Percentiles rank a stretch among this genome's conserved stretches.
These are phyloP conservation scores for Erucastrum elatum DNA, from an alignment of 345 rosid species.

Conservation along the genomic window DNA sequence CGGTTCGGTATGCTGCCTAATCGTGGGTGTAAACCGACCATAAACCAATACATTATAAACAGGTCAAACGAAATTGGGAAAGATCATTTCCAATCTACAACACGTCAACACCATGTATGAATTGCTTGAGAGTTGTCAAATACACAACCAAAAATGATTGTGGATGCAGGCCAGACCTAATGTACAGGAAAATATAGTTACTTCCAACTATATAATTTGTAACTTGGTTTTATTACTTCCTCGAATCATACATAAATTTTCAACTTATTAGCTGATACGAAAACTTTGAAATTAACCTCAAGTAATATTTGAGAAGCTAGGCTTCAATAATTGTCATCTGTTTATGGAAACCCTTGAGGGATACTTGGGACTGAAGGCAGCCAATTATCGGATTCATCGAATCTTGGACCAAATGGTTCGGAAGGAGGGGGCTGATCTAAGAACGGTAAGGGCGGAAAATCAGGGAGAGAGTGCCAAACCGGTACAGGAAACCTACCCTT, in stretches of 20 bases:
- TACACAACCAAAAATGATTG: constrained; percentile 26
- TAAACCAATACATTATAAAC: no score
- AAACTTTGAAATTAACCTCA: background rate
- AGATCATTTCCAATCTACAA: constrained; percentile 78
- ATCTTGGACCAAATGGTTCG: background rate
- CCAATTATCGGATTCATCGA: constrained; percentile 21
- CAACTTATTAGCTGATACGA: constrained; percentile 9
- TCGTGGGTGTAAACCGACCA: no score
- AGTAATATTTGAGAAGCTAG: background rate
- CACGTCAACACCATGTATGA: constrained; percentile 35
- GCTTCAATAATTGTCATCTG: background rate
- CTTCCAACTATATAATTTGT: background rate
- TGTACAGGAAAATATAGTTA: background rate
- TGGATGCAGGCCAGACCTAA: background rate
- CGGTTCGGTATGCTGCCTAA: no score
- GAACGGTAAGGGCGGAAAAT: constrained; percentile 30
- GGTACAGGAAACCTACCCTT: constrained; percentile 20
- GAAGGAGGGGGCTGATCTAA: constrained; percentile 27
- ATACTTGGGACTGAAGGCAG: constrained; percentile 38
- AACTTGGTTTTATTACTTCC: constrained; percentile 15
- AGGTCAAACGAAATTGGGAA: constrained; percentile 83
- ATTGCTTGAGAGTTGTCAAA: constrained; percentile 26
- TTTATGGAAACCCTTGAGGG: constrained; percentile 31
- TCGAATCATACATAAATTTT: background rate
- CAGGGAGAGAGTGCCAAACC: constrained; percentile 30